phyloP scores from a whole-genome alignment of 106 monocot genomes.

The Phalaenopsis aphrodite region DNA sequence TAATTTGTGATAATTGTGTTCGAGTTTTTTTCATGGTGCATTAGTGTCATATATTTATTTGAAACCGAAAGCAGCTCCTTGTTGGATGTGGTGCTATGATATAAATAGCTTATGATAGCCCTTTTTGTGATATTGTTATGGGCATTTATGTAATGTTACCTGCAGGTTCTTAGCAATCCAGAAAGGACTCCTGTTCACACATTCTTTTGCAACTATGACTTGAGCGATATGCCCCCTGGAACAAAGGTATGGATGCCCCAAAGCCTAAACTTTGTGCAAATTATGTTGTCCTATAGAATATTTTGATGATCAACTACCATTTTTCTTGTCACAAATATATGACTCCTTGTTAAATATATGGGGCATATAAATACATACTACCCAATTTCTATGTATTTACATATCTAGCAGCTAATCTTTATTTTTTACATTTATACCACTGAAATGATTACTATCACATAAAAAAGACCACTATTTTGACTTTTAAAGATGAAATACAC shows the following conservation, averaged over 20 bases:
- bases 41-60: background rate
- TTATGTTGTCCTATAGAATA: background rate
- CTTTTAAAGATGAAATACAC: no score
- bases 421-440: no score
- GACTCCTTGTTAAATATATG: background rate
- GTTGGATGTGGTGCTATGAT: background rate
- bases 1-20: background rate
- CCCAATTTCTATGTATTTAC: no score
- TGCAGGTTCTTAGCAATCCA: conserved; percentile 93
- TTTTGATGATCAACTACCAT: background rate
- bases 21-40: background rate
- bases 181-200: conserved; percentile 91
- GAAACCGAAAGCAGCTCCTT: background rate
- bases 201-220: conserved; percentile 92
- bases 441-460: no score
- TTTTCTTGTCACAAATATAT: background rate
- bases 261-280: background rate
- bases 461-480: no score
- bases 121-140: background rate
- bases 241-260: conserved; percentile 56
- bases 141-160: background rate
- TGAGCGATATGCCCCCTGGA: conserved; percentile 95
- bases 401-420: no score
- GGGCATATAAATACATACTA: no score
- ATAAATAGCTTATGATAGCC: background rate